Evolutionary conservation across 169 alveolate genomes (phyloP).

Genomic region (Cryptosporidium muris): DNA sequence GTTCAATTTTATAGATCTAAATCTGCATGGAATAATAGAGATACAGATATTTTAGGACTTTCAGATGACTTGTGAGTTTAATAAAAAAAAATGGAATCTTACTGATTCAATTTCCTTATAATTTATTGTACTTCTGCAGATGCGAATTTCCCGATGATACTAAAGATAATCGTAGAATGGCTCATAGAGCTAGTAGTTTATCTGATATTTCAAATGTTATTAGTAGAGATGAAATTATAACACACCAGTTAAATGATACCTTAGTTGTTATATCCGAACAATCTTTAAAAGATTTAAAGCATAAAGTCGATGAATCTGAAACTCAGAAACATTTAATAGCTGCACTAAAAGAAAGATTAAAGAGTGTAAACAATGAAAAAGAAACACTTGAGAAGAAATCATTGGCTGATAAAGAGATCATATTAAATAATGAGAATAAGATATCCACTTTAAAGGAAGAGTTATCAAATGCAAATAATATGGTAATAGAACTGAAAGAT

Average conservation of each 20-base stretch:
- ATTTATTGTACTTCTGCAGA: no score
- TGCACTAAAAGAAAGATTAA: conserved; percentile 50
- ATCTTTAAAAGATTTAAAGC: conserved; percentile 32
- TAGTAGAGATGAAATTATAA: conserved; percentile 2
- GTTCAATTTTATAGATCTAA: no score
- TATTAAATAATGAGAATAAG: conserved; percentile 16
- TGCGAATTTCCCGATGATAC: no score
- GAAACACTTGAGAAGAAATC: conserved; percentile 10
- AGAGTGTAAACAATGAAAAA: conserved; percentile 42
- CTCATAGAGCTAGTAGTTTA: conserved; percentile 56
- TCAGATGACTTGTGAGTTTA: no score
- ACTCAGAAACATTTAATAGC: conserved; percentile 67
- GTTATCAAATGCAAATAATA: conserved; percentile 5
- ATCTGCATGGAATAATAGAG: no score
- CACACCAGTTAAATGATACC: conserved; percentile 2
- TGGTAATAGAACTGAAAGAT: conserved; percentile 25
- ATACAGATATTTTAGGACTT: no score
- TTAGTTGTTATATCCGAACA: conserved; percentile 34
- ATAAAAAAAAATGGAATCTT: no score
- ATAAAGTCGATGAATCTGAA: conserved; percentile 63
- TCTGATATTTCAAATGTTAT: conserved; percentile 44
- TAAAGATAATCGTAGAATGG: no score
- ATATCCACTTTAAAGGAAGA: conserved; percentile 17
- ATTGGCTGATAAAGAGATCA: conserved; percentile 20
- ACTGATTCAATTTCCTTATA: no score